Percentiles rank a stretch among this genome's conserved stretches.
Evolutionary conservation across 2,329 filamentous ascomycete species (phyloP).

Genomic region (Colletotrichum chlorophyti): DNA sequence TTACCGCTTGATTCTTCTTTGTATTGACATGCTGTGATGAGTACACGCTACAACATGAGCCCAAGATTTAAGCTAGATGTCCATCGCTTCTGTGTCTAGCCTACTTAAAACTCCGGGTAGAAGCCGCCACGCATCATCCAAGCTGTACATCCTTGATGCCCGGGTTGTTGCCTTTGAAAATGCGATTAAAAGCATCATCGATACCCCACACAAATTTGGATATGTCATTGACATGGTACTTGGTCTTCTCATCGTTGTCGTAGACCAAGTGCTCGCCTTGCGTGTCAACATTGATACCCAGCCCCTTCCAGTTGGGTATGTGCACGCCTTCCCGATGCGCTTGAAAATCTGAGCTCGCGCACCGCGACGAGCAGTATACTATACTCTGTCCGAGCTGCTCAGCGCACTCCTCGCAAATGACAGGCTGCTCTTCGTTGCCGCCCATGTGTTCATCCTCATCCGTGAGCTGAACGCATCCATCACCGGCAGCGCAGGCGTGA

Average conservation of each 20-base stretch:
- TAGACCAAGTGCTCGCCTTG: slow-evolving; percentile 34
- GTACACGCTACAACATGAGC: too few relatives aligned
- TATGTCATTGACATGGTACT: slow-evolving; percentile 29
- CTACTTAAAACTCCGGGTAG: not conserved
- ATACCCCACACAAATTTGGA: slow-evolving; percentile 25
- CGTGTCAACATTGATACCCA: slow-evolving; percentile 31
- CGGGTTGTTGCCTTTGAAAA: slow-evolving; percentile 26
- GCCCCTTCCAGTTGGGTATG: slow-evolving; percentile 35
- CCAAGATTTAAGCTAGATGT: too few relatives aligned
- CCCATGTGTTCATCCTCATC: slow-evolving; percentile 49
- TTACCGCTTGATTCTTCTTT: too few relatives aligned
- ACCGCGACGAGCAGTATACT: slow-evolving; percentile 50
- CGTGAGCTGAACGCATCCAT: slow-evolving; percentile 45
- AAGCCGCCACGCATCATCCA: not conserved
- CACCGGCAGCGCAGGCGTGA: slow-evolving; percentile 50
- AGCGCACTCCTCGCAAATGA: slow-evolving; percentile 51
- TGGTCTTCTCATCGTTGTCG: slow-evolving; percentile 28
- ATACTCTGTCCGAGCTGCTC: slow-evolving; percentile 41
- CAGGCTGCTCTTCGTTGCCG: slow-evolving; percentile 35
- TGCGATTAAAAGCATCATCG: slow-evolving; percentile 24
- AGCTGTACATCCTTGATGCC: slow-evolving; percentile 15
- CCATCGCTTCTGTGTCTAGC: not conserved
- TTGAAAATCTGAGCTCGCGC: slow-evolving; percentile 49
- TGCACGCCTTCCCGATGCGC: slow-evolving; percentile 46
- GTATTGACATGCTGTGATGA: too few relatives aligned